Evolutionary conservation across 2,329 filamentous ascomycete species (phyloP).

Genomic region (Thermoascus crustaceus): DNA sequence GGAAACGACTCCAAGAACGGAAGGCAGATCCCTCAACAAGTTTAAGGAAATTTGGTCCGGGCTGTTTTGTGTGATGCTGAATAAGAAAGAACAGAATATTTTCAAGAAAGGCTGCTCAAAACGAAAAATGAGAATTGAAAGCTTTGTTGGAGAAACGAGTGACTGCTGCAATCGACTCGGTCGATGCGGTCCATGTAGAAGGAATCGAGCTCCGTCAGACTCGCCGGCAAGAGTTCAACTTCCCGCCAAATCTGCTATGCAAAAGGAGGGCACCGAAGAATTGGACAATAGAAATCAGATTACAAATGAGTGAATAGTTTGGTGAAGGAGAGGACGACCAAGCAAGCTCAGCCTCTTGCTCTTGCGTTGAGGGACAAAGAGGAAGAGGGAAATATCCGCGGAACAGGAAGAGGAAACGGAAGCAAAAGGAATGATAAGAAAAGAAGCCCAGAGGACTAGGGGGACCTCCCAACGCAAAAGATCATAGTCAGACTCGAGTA

Average conservation of each 20-base stretch:
- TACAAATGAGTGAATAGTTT: neutral
- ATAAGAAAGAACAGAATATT: too few relatives aligned
- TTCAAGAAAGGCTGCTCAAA: too few relatives aligned
- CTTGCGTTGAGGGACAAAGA: too few relatives aligned
- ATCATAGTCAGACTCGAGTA: neutral
- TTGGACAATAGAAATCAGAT: conserved; percentile 3
- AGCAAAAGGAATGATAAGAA: neutral
- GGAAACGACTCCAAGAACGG: neutral
- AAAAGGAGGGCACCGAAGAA: neutral
- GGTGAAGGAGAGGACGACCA: conserved; percentile 1
- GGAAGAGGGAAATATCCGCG: neutral
- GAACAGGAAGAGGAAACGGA: neutral
- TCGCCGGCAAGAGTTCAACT: neutral
- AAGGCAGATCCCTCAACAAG: neutral
- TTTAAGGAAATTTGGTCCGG: too few relatives aligned
- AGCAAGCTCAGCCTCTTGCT: conserved; percentile 5
- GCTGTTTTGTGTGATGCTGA: too few relatives aligned
- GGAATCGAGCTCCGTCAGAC: neutral
- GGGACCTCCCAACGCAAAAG: neutral
- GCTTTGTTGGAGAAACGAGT: too few relatives aligned
- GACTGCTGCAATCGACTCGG: conserved; percentile 1
- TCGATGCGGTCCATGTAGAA: neutral
- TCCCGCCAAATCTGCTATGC: too few relatives aligned
- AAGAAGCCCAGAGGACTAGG: neutral
- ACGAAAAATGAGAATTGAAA: too few relatives aligned